Evolutionary conservation across 306 rosid genomes (phyloP).

Genomic region (Hippophae gyantsensis): DNA sequence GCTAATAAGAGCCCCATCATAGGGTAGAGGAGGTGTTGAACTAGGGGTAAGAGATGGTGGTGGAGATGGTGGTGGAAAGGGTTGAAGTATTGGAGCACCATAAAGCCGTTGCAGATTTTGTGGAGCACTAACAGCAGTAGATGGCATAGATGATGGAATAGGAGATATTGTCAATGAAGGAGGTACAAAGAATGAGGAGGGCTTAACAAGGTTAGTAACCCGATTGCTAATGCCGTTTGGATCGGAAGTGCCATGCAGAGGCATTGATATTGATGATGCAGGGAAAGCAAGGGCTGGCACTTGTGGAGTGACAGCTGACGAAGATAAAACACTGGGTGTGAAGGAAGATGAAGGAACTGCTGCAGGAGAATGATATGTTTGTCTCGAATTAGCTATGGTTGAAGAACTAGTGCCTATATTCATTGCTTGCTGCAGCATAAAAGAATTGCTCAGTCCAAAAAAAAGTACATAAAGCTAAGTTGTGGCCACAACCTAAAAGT

Average conservation of each 20-base stretch:
- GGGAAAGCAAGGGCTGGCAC: slow-evolving; percentile 41
- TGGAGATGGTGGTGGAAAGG: slow-evolving; percentile 78
- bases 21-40: slow-evolving; percentile 25
- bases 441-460: slow-evolving; percentile 11
- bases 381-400: slow-evolving; percentile 29
- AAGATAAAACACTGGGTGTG: slow-evolving; percentile 35
- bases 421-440: slow-evolving; percentile 52
- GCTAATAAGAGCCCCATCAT: slow-evolving; percentile 33
- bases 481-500: too few species aligned
- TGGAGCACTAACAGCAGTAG: slow-evolving; percentile 44
- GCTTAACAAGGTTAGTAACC: slow-evolving; percentile 59
- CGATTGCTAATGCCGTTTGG: slow-evolving; percentile 30
- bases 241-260: slow-evolving; percentile 39
- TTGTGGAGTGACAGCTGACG: slow-evolving; percentile 43
- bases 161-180: slow-evolving; percentile 34
- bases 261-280: slow-evolving; percentile 35
- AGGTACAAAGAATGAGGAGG: slow-evolving; percentile 57
- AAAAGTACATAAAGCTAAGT: not conserved
- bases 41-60: slow-evolving; percentile 58
- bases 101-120: slow-evolving; percentile 55
- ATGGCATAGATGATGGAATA: slow-evolving; percentile 42
- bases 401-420: slow-evolving; percentile 29
- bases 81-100: slow-evolving; percentile 78
- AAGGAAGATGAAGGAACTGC: slow-evolving; percentile 31
- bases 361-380: slow-evolving; percentile 28